Evolutionary conservation across 2,329 filamentous ascomycete species (phyloP).

Genomic region (Ambrosiella xylebori): DNA sequence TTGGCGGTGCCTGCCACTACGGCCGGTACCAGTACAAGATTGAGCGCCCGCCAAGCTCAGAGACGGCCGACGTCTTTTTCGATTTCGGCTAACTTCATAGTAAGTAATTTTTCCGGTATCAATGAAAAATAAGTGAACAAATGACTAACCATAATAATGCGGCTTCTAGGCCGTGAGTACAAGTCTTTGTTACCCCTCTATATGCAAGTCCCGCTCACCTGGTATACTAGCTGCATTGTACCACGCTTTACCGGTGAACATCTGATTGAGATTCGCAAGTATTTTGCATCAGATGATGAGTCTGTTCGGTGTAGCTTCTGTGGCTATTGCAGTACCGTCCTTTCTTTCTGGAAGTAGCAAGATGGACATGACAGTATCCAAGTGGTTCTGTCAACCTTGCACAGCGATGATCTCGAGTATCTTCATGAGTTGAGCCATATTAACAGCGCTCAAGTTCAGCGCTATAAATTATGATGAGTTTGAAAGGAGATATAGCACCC

Average conservation of each 20-base stretch:
- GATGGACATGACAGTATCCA: slow-evolving; percentile 66
- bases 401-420: slow-evolving; percentile 48
- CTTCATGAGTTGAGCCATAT: slow-evolving; percentile 63
- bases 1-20: slow-evolving; percentile 62
- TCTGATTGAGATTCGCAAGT: slow-evolving; percentile 44
- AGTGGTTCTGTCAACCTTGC: slow-evolving; percentile 62
- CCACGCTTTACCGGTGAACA: slow-evolving; percentile 68
- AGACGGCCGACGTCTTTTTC: slow-evolving; percentile 54
- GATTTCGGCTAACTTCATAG: slow-evolving; percentile 52
- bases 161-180: slow-evolving; percentile 26
- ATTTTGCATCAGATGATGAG: slow-evolving; percentile 43
- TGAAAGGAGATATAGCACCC: too few relatives aligned
- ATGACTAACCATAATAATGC: background rate
- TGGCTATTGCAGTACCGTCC: slow-evolving; percentile 74
- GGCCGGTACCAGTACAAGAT: slow-evolving; percentile 73
- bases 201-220: slow-evolving; percentile 63
- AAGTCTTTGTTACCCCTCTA: slow-evolving; percentile 54
- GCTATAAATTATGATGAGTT: too few relatives aligned
- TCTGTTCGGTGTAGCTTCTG: slow-evolving; percentile 64
- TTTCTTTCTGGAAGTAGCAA: slow-evolving; percentile 54
- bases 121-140: background rate
- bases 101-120: slow-evolving; percentile 23
- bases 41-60: slow-evolving; percentile 41
- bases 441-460: slow-evolving; percentile 13
- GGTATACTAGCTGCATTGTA: slow-evolving; percentile 61